phyloP scores from a whole-genome alignment of 2,329 filamentous ascomycete genomes.

The Aspergillus ochraceoroseus region DNA sequence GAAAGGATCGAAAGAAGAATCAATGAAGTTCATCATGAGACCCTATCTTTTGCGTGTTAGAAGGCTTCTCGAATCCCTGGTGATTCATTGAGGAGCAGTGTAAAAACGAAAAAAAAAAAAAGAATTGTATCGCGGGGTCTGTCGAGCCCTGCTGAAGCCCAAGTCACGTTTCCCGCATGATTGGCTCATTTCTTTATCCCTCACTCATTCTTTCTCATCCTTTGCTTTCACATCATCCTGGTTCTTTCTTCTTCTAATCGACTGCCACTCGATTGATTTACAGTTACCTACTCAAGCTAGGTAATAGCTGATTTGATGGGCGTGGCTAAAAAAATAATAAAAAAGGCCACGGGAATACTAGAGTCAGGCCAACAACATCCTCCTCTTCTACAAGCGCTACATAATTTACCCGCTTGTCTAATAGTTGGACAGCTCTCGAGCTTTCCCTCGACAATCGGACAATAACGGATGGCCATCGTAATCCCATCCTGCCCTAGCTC shows the following conservation, averaged over 20 bases:
- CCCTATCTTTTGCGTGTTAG: conserved; percentile 2
- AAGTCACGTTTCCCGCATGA: conserved; percentile 12
- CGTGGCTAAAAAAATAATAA: no score
- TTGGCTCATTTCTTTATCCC: no score
- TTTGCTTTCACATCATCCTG: no score
- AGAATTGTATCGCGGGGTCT: conserved; percentile 1
- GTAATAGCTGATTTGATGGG: no score
- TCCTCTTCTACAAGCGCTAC: conserved; percentile 11
- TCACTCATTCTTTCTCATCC: neutral
- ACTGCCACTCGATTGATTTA: no score
- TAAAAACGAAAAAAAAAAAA: no score
- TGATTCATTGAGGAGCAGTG: neutral
- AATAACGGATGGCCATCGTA: no score
- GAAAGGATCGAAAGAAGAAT: conserved; percentile 7
- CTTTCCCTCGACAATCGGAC: no score
- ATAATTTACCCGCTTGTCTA: conserved; percentile 10
- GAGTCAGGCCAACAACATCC: conserved; percentile 7
- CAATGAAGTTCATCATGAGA: conserved; percentile 15
- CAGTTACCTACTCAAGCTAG: no score
- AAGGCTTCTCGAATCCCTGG: neutral
- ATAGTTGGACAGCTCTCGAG: conserved; percentile 2
- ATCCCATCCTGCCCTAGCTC: no score
- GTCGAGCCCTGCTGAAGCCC: neutral
- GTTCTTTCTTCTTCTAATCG: no score
- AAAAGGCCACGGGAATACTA: conserved; percentile 1